A percentile compares a stretch with the other conserved stretches of the same genome.
Evolutionary conservation across 2,329 filamentous ascomycete species (phyloP).

Genomic region (Elsinoe perseae): DNA sequence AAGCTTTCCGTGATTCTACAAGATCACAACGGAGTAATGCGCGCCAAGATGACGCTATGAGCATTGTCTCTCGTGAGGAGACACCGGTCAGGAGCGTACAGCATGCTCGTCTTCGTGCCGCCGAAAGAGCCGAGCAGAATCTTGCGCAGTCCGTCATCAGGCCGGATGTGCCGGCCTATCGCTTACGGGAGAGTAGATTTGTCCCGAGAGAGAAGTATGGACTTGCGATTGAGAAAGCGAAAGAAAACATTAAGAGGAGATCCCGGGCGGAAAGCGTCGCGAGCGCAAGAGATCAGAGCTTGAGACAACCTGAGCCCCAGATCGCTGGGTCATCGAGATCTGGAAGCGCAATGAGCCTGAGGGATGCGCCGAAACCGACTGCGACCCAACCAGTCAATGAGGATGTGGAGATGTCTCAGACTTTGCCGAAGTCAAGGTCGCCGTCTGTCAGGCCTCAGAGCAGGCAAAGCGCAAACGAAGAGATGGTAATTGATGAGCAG

Average conservation of each 20-base stretch:
- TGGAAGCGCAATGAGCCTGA: background rate
- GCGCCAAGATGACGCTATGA: background rate
- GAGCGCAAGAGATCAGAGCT: background rate
- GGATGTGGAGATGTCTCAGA: constrained; percentile 11
- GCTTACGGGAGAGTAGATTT: constrained; percentile 31
- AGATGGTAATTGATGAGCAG: background rate
- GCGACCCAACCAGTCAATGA: background rate
- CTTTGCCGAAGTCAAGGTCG: background rate
- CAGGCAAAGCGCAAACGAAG: background rate
- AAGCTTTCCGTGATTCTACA: constrained; percentile 23
- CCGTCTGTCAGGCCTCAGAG: background rate
- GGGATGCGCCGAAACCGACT: background rate
- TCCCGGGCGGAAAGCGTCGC: constrained; percentile 6
- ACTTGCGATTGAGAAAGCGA: constrained; percentile 28
- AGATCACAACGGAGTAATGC: background rate
- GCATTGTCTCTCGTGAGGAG: background rate
- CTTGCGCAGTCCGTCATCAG: constrained; percentile 13
- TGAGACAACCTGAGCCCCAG: background rate
- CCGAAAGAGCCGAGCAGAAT: constrained; percentile 16
- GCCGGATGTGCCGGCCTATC: constrained; percentile 30
- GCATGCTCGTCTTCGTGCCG: constrained; percentile 27
- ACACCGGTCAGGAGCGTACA: constrained; percentile 17
- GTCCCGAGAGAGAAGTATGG: constrained; percentile 31
- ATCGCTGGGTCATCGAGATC: background rate
- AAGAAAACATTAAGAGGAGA: constrained; percentile 21